Evolutionary conservation across 805 yeast genomes (phyloP), one percentile per base, ranked within the genome.

Genomic region (Saturnispora gosingensis): DNA sequence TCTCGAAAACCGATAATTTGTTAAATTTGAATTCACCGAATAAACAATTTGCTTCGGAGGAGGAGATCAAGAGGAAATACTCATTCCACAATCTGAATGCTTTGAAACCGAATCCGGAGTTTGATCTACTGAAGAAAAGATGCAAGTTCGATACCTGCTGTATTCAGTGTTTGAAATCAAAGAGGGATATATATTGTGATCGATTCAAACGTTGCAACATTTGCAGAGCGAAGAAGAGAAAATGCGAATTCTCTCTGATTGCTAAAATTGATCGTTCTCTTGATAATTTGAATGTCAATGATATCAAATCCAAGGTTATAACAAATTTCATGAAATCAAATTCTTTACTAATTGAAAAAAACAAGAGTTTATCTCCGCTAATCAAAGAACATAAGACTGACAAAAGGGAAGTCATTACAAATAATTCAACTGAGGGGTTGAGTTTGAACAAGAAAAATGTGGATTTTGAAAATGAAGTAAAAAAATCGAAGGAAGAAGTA

Each of bases 51-150:
- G 7, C 22, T 11, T 28, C 22, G 11, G 20, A 18, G 18, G 35
- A 44, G 11, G 15, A 44, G 9, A 18, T 30, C 18, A 45, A 25
- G 16, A 34, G 20, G 13, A 32, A 35, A 9, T 15, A 6, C n/a
- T 9, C 22, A 5, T n/a, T 35, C 8, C 22, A 7, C 1, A 38
- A 38, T 18, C 5, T 38, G 22, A 38, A 38, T 18, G 42, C 42
- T n/a, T 35, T 43, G n/a, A 48, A 27, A 18, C 43, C 51, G 2
- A 43, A 48, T 24, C 22, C 18, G n/a, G 35, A 18, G 15, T 45
- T 50, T 36, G 44, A 52, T 43, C 20, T 46, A 35, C 25, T 38
- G 10, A 32, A 16, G 4, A 69, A 49, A 70, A 65, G 51, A 65
- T 56, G 43, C 6, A 50, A 72, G 67, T 45, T 53, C 46, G 18